These are phyloP conservation scores for Gossypium mustelinum DNA, from an alignment of 345 rosid genomes.

Conservation along the genomic window DNA sequence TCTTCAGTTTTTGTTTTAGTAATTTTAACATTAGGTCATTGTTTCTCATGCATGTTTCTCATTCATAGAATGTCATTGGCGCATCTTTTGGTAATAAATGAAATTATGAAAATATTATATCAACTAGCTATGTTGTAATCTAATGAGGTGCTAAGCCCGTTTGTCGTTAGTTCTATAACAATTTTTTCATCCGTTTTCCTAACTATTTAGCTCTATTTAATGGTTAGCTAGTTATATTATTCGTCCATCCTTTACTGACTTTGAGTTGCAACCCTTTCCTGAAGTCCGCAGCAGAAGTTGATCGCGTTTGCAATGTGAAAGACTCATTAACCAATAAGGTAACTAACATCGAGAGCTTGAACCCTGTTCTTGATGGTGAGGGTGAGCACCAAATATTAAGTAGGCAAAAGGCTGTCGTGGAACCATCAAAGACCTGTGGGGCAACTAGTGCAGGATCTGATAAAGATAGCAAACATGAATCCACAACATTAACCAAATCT, in stretches of 20 bases:
- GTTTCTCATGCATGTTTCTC: background rate
- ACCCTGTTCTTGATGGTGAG: slow-evolving; percentile 7
- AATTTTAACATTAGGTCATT: background rate
- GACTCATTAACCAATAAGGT: slow-evolving; percentile 1
- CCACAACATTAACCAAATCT: slow-evolving; percentile 1
- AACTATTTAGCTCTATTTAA: background rate
- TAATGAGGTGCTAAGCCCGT: background rate
- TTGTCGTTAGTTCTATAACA: too few relatives aligned
- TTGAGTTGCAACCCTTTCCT: slow-evolving; percentile 20
- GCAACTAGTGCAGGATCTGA: slow-evolving; percentile 1
- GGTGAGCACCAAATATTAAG: background rate
- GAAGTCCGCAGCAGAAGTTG: slow-evolving; percentile 14
- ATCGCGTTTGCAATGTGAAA: background rate
- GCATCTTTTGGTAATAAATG: background rate
- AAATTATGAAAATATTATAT: background rate
- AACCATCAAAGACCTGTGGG: slow-evolving; percentile 2
- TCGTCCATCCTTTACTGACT: slow-evolving; percentile 15
- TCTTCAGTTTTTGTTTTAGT: background rate
- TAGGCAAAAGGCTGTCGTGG: slow-evolving; percentile 1
- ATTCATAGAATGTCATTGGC: background rate
- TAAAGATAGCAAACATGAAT: background rate
- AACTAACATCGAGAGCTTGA: slow-evolving; percentile 8
- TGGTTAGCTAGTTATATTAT: background rate
- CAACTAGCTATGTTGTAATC: background rate
- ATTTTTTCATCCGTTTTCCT: background rate